Base-by-base conservation (phyloP, 2,329 filamentous ascomycete species). In the Alternaria consortialis region DNA sequence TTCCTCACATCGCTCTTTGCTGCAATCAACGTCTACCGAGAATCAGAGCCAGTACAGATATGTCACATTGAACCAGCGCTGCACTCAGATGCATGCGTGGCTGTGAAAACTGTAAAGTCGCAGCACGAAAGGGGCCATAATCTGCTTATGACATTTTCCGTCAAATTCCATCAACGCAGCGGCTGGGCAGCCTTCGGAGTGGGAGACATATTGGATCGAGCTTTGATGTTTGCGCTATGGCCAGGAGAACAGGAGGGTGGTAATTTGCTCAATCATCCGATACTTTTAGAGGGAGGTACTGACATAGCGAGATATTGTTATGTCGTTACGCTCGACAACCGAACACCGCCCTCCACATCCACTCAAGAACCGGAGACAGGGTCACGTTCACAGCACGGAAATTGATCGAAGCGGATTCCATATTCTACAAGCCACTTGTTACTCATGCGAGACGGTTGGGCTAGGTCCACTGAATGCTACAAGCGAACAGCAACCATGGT, bases 1-100 rank as follows among this genome's bases (percentile, higher is more conserved):
- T 23, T 40, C 2, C 17, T 40, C 17, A 40, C 37, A 40, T 40
- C 39, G 36, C 55, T 58, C 20, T 44, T 58, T 31, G 27, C 23
- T 7, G 27, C 44, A 8, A 43, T 46, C n/a, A 52, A 44, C 17
- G 31, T 44, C n/a, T 58, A 46, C 31, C 29, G 46, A 52, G 55
- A 37, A n/a, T 52, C 46, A 52, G 55, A 58, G 11, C 47, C 46
- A 46, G 44, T 34, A 13, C 55, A 58, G 20, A 52, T 52, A 52
- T 58, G 55, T n/a, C 55, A 58, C 13, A 48, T 52, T 37, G 31
- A 58, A 2, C 7, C 55, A 32, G 31, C 17, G 9, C 32, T 34
- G 27, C 20, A 58, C 25, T 52, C 55, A 8, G 37, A 58, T 52
- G 37, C 37, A 7, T 40, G 37, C 17, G 23, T 40, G 37, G 17